Base-by-base conservation (phyloP, 1,139 yeast genomes). In the Candida dubliniensis region DNA sequence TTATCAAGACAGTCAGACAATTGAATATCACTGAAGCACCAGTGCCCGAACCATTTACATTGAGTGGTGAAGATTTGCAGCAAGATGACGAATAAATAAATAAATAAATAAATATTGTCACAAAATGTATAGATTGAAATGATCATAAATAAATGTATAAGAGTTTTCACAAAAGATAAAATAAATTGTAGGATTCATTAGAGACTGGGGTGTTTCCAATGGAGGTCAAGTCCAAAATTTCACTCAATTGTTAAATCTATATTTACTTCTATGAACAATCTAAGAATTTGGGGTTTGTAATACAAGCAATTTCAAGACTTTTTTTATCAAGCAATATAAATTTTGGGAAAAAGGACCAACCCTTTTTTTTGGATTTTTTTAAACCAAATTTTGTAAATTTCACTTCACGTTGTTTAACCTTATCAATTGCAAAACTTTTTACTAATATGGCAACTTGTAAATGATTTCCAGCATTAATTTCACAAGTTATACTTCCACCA, bases 1-100 rank as follows among this genome's bases (percentile, higher is more conserved):
- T 78, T 49, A 87, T 93, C 61, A 87, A 84, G 66, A 91, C 98
- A 1, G 85, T 90, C 27, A 84, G 96, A 66, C 96, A 90, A 64
- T 74, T 80, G 60, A 86, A 82, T 59, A 76, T 81, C 49, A 84
- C 82, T 27, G 95, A 89, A 56, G 98, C 98, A 0, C 96, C 98
- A 40, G 58, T 90, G 41, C 98, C 98, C 30, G 84, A 85, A 54
- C 95, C 97, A 43, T 93, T 93, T 61, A 74, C 74, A 10, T 81
- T 82, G 56, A 68, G 71, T 50, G 80, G 75, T n/a, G 79, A 71
- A 41, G 81, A 77, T 51, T 67, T 73, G 53, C 64, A 68, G 47
- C 68, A 68, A 46, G 74, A 68, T 25, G 41, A 43, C n/a, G 29
- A 25, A 25, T 25, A 29, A 29, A 7, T 11, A 25, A 1, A 25